phyloP scores from a whole-genome alignment of 1,284 basidiomycete genomes.

The Boletus semigastroideus region DNA sequence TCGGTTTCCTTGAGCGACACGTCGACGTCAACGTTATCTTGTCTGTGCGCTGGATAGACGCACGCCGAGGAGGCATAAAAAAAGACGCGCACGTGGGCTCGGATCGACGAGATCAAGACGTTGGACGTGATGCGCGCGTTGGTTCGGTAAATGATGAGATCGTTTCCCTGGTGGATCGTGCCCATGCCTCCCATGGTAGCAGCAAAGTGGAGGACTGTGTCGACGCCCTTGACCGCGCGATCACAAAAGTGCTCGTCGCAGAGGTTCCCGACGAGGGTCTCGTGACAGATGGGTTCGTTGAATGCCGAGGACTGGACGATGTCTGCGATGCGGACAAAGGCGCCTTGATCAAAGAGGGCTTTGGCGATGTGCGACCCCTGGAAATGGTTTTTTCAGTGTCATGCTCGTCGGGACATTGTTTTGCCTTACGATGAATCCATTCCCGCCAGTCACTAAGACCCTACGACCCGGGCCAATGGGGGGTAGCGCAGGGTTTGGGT shows the following conservation, averaged over 20 bases:
- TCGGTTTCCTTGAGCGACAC: slow-evolving; percentile 48
- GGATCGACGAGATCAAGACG: slow-evolving; percentile 40
- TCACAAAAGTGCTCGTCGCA: slow-evolving; percentile 43
- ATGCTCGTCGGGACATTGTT: not conserved
- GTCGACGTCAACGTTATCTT: slow-evolving; percentile 33
- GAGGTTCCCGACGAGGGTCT: slow-evolving; percentile 46
- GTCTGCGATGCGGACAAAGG: slow-evolving; percentile 47
- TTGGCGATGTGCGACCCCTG: slow-evolving; percentile 55
- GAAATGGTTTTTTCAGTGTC: not conserved
- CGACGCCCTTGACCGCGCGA: slow-evolving; percentile 38
- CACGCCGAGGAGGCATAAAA: slow-evolving; percentile 62
- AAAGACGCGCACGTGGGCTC: slow-evolving; percentile 42
- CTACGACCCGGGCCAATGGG: slow-evolving; percentile 10
- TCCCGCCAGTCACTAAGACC: slow-evolving; percentile 53
- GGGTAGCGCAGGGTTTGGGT: not conserved
- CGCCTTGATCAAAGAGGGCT: slow-evolving; percentile 34
- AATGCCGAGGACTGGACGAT: slow-evolving; percentile 31
- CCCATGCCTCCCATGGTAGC: slow-evolving; percentile 66
- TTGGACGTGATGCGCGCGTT: slow-evolving; percentile 53
- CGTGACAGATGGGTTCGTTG: slow-evolving; percentile 31
- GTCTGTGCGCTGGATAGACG: slow-evolving; percentile 51
- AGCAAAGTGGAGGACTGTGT: slow-evolving; percentile 54
- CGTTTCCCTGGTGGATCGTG: slow-evolving; percentile 52
- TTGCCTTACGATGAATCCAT: slow-evolving; percentile 56
- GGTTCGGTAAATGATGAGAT: slow-evolving; percentile 46